These are phyloP conservation scores for Aspergillus uvarum DNA, from an alignment of 2,329 filamentous ascomycete genomes.

Conservation along the genomic window DNA sequence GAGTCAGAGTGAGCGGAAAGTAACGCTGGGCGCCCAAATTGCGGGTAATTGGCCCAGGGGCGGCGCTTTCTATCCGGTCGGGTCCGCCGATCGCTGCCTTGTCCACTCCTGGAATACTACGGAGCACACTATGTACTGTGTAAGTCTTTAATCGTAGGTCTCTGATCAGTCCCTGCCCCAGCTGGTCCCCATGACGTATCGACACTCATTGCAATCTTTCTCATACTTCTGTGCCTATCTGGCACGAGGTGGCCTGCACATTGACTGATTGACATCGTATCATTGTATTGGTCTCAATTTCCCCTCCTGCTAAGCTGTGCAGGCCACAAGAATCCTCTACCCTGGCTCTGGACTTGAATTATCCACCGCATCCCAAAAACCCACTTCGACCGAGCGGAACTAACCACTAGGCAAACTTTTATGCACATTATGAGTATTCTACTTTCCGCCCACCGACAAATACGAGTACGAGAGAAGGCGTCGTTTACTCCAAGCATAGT, in stretches of 20 bases:
- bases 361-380: neutral
- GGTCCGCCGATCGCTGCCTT: constrained; percentile 24
- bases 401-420: constrained; percentile 1
- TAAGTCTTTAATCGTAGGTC: neutral
- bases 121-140: neutral
- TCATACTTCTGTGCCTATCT: neutral
- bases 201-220: neutral
- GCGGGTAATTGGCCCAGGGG: constrained; percentile 16
- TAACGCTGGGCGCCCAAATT: constrained; percentile 12
- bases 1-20: neutral
- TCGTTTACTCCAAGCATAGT: neutral
- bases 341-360: neutral
- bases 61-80: constrained; percentile 19
- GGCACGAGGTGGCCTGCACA: neutral
- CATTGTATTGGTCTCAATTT: neutral
- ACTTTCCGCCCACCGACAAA: constrained; percentile 2
- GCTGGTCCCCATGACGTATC: constrained; percentile 2
- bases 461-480: constrained; percentile 4
- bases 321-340: neutral
- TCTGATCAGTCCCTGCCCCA: too few species aligned
- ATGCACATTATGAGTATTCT: neutral
- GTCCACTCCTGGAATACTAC: constrained; percentile 8
- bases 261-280: neutral
- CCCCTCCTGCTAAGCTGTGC: neutral
- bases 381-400: neutral